Conservation (phyloP, 2,329 filamentous ascomycete species). For the Alternaria sp. region DNA sequence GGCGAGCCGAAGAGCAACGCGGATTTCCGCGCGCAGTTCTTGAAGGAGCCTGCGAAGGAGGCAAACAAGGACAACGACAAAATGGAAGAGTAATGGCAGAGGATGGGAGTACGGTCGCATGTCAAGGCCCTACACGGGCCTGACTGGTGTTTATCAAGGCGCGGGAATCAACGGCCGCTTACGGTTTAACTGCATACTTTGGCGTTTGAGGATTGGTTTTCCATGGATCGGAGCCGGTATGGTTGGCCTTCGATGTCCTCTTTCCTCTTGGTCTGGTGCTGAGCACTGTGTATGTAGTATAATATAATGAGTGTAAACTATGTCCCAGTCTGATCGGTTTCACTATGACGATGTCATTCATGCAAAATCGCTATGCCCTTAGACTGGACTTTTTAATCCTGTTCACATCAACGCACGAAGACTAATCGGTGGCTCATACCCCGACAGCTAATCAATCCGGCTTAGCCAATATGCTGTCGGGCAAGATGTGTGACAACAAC, state of each 20-base stretch:
- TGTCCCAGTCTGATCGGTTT: accelerated
- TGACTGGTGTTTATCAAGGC: conserved; percentile 17
- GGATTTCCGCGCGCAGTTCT: conserved; percentile 63
- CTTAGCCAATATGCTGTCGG: neutral
- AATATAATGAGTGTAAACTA: conserved; percentile 7
- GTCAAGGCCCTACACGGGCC: conserved; percentile 8
- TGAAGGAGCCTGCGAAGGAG: conserved; percentile 42
- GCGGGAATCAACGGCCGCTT: neutral
- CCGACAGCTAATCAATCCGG: neutral
- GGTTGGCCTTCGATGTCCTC: neutral
- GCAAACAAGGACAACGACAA: conserved; percentile 25
- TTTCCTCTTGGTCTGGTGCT: neutral
- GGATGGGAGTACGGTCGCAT: conserved; percentile 22
- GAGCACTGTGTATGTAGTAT: conserved; percentile 3
- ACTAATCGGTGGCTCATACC: neutral
- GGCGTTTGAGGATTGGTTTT: neutral
- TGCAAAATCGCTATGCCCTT: neutral
- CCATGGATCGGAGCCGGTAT: neutral
- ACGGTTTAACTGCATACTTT: conserved; percentile 3
- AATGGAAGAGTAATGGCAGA: conserved; percentile 34
- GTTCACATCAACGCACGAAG: neutral
- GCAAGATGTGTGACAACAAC: neutral
- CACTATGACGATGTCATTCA: neutral
- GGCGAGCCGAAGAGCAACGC: conserved; percentile 59
- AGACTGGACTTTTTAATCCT: neutral